Conservation (phyloP, 768 basidiomycete genomes). For the Crepidotus variabilis region DNA sequence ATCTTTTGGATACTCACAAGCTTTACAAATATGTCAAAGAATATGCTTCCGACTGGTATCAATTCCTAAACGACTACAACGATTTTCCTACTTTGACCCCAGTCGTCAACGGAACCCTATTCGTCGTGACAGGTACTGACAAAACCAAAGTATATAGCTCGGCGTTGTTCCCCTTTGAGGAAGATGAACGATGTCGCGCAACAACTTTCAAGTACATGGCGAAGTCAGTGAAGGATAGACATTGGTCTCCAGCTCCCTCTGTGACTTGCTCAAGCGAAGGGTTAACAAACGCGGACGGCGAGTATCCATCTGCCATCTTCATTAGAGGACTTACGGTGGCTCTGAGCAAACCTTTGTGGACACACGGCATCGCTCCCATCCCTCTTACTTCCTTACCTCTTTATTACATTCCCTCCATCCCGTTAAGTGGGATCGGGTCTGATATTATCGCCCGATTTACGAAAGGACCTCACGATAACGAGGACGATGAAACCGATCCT, state of each 20-base stretch:
- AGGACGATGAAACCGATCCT: background rate
- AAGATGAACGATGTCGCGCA: constrained; percentile 1
- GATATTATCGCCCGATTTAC: background rate
- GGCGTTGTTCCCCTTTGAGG: constrained; percentile 1
- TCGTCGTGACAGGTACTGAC: constrained; percentile 13
- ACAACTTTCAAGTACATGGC: background rate
- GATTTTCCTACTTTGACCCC: background rate
- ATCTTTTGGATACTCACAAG: background rate
- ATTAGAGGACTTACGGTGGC: constrained; percentile 10
- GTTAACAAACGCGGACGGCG: background rate
- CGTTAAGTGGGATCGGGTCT: background rate
- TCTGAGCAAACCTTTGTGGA: constrained; percentile 7
- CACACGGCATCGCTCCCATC: background rate
- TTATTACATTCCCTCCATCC: constrained; percentile 1
- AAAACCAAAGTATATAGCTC: constrained; percentile 7
- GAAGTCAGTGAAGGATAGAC: background rate
- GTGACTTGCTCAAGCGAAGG: background rate
- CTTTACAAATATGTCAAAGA: background rate
- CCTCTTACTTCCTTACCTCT: background rate
- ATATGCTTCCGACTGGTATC: constrained; percentile 12
- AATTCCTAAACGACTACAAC: constrained; percentile 7
- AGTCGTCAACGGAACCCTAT: constrained; percentile 9
- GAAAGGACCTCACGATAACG: background rate
- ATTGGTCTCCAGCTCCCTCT: background rate
- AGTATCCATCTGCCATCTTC: constrained; percentile 10